Percentiles rank a stretch among this genome's conserved stretches.
Evolutionary conservation across 371 early-diverging fungal genomes (phyloP).

Genomic region (Mortierella sp.): DNA sequence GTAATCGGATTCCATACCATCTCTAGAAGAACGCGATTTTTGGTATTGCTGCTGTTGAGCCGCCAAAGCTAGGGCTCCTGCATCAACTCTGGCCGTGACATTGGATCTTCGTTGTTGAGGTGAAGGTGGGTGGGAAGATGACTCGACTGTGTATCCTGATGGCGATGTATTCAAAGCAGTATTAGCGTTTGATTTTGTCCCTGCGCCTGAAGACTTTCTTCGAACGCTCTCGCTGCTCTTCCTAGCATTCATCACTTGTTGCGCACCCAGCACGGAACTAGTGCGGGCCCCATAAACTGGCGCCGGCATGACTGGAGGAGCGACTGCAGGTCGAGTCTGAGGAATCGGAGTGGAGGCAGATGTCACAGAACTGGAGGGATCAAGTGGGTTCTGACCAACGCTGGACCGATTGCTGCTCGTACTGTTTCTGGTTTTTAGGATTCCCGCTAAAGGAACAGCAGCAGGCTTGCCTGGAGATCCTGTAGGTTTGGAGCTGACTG

Average conservation of each 20-base stretch:
- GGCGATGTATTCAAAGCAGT: conserved; percentile 3
- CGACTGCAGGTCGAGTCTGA: neutral
- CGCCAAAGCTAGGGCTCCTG: conserved; percentile 37
- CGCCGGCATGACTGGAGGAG: neutral
- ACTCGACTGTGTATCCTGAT: neutral
- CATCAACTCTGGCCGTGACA: conserved; percentile 41
- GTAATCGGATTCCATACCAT: conserved; percentile 34
- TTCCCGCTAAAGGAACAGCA: conserved; percentile 23
- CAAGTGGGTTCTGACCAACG: conserved; percentile 30
- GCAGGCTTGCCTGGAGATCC: too few species aligned
- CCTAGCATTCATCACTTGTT: conserved; percentile 5
- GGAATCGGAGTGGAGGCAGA: neutral
- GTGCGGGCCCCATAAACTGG: conserved; percentile 27
- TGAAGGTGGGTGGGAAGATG: conserved; percentile 20
- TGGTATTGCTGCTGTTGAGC: conserved; percentile 19
- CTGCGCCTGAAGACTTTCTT: conserved; percentile 4
- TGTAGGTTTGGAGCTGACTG: too few species aligned
- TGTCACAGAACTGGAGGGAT: neutral
- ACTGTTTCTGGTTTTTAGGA: conserved; percentile 36
- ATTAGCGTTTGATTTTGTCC: neutral
- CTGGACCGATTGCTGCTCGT: conserved; percentile 22
- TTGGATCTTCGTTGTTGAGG: conserved; percentile 46
- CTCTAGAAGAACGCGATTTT: conserved; percentile 23
- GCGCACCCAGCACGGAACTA: conserved; percentile 26
- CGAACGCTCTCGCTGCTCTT: conserved; percentile 13